Evolutionary conservation across 75 land plant species (phyloP), one percentile per base, ranked within the genome.

Genomic region (Selaginella moellendorffii): DNA sequence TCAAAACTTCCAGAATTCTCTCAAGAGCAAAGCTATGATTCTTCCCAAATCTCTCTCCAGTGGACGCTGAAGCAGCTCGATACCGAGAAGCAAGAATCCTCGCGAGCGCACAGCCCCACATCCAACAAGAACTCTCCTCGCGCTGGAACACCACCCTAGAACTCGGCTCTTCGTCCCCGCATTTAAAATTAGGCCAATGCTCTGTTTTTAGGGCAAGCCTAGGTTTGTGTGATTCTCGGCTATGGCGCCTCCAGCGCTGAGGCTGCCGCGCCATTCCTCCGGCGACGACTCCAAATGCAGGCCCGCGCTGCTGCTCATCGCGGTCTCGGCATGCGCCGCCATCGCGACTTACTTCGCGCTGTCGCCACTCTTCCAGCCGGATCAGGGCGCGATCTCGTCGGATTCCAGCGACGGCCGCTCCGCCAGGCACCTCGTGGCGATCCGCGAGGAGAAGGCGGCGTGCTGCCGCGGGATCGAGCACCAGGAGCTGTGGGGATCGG

Each of bases 401-500:
- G 46, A 36, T 36, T 36, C 14, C 46, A 14, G 10, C 46, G 46
- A 5, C 5, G 46, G 46, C 10, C 5, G 14, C 10, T 5, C 5
- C 10, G 10, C 14, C 10, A 14, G 46, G 10, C 14, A 5, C 46
- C 10, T 36, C 10, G 46, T 5, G 5, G 5, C 46, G 46, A 36
- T 36, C 46, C 46, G 46, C 10, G 10, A 30, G 2, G 22, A 72
- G 27, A 30, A 58, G 27, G 28, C 20, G 10, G 75, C 62, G 54
- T 88, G 95, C 63, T 89, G 96, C 56, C 31, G 76, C 36, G 96
- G 96, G 9, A 60, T 69, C 9, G 82, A 79, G 54, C 66, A 78
- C 60, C 64, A 72, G 79, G 96, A 89, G 74, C 61, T 86, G 0
- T 89, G 96, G 96, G 85, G 90, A 0, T 25, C 54, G 10, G 96